phyloP scores from a whole-genome alignment of 1,284 basidiomycete species.

The Sanghuangporus baumii region DNA sequence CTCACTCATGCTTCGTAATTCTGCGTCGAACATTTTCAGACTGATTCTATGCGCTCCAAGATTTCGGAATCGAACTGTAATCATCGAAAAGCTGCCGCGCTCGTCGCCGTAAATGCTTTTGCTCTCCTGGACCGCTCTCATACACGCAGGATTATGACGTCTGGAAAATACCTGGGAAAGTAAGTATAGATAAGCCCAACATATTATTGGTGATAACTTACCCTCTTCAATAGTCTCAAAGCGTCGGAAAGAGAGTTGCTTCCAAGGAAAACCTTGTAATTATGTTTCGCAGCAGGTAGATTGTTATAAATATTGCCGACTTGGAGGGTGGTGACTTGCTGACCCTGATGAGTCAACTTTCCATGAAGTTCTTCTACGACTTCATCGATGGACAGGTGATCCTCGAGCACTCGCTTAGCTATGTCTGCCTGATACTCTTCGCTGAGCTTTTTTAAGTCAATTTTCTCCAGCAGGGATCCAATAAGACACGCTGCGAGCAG shows the following conservation, averaged over 20 bases:
- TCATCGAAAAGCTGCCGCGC: neutral
- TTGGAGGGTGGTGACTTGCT: neutral
- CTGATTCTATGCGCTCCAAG: neutral
- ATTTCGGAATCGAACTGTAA: neutral
- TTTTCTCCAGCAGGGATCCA: constrained; percentile 49
- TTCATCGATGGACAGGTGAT: neutral
- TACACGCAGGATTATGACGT: neutral
- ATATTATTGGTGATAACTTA: neutral
- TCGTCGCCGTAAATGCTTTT: neutral
- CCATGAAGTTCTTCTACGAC: neutral
- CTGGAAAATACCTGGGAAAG: neutral
- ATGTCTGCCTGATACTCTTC: constrained; percentile 24
- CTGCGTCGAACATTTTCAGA: neutral
- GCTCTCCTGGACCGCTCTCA: neutral
- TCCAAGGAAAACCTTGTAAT: neutral
- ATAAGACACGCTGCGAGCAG: constrained; percentile 49
- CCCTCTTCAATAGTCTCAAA: neutral
- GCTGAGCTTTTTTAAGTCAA: constrained; percentile 51
- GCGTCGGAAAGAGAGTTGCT: neutral
- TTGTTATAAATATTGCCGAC: neutral
- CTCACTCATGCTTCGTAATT: neutral
- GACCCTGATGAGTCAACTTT: neutral
- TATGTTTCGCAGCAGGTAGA: neutral
- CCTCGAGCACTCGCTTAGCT: neutral
- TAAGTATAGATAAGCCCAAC: neutral